Evolutionary conservation across 148 eudicot genomes (phyloP), one percentile per base, ranked within the genome.

Genomic region (Pouteria glomerata): DNA sequence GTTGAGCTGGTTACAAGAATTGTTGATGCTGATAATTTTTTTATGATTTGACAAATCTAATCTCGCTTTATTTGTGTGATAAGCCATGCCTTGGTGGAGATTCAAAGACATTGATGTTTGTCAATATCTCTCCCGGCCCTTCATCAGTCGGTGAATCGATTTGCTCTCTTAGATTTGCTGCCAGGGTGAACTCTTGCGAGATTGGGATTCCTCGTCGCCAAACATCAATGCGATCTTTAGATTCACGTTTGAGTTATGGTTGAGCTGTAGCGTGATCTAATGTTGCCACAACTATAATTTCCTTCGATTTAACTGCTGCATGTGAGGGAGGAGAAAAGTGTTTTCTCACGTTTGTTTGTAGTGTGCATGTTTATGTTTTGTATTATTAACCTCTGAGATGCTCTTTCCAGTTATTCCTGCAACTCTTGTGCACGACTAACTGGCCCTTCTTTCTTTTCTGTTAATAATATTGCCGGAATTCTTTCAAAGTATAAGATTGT

Each of bases 11-110:
- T 10, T 2, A 23, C 1, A 21, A 55, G 8, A 24, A 6, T 8
- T 55, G 27, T 21, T 21, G 30, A 55, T 55, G 0, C 27, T 21
- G 58, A 24, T 11, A 55, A 55, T 21, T 3, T 0, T 66, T 1
- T 57, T 10, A 4, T 31, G 16, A 18, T 51, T 51, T 18, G 0
- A 64, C 1, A 63, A 13, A 13, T 23, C 51, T 29, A 15, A 56
- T n/a, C 27, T 56, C 26, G 14, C 27, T n/a, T 52, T 12, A 14
- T 52, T 15, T 56, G n/a, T 79, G 15, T 53, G 24, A 35, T 55
- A 86, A 90, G 96, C 92, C 96, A 30, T 87, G 96, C 72, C 77
- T 90, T 11, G 90, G 96, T 11, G 96, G 92, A 44, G 91, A 90
- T 75, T 87, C 92, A 0, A 90, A 90, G 81, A 90, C 96, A 0